Conservation (phyloP, 768 basidiomycete genomes). For the Russula griseocarnosa region DNA sequence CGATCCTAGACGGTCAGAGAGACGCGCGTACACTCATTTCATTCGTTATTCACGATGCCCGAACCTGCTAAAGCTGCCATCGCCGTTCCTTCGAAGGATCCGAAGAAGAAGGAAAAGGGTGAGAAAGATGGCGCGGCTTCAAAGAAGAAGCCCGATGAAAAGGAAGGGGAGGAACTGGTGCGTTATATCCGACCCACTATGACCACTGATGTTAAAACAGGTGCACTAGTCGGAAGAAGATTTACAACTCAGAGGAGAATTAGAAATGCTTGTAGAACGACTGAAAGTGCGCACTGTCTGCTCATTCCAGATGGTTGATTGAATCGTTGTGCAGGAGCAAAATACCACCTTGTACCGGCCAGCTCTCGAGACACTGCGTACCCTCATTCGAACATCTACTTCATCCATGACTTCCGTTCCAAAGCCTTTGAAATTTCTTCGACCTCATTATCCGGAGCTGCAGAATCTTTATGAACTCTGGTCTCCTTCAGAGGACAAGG, state of each 20-base stretch:
- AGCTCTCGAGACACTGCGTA: slow-evolving; percentile 89
- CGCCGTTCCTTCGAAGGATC: slow-evolving; percentile 67
- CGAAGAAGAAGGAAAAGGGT: slow-evolving; percentile 61
- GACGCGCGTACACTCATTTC: slow-evolving; percentile 10
- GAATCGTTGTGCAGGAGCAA: slow-evolving; percentile 59
- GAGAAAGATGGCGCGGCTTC: slow-evolving; percentile 43
- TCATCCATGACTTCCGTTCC: slow-evolving; percentile 99
- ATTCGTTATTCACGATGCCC: slow-evolving; percentile 43
- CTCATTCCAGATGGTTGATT: slow-evolving; percentile 3
- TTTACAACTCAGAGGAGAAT: slow-evolving; percentile 83
- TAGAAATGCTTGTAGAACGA: slow-evolving; percentile 96
- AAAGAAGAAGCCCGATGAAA: slow-evolving; percentile 41
- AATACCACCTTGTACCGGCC: slow-evolving; percentile 81
- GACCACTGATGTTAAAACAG: slow-evolving; percentile 5
- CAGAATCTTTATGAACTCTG: slow-evolving; percentile 81
- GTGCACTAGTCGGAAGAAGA: slow-evolving; percentile 85
- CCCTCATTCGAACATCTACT: slow-evolving; percentile 91
- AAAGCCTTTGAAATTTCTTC: slow-evolving; percentile 96
- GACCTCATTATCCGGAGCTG: slow-evolving; percentile 86
- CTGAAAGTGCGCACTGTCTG: slow-evolving; percentile 59
- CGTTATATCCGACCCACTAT: slow-evolving; percentile 34
- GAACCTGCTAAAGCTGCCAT: slow-evolving; percentile 57
- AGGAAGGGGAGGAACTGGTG: slow-evolving; percentile 72
- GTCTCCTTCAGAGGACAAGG: slow-evolving; percentile 74
- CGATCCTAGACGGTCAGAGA: neutral